These are phyloP conservation scores for Abrus precatorius DNA, from an alignment of 306 rosid genomes.

Conservation along the genomic window DNA sequence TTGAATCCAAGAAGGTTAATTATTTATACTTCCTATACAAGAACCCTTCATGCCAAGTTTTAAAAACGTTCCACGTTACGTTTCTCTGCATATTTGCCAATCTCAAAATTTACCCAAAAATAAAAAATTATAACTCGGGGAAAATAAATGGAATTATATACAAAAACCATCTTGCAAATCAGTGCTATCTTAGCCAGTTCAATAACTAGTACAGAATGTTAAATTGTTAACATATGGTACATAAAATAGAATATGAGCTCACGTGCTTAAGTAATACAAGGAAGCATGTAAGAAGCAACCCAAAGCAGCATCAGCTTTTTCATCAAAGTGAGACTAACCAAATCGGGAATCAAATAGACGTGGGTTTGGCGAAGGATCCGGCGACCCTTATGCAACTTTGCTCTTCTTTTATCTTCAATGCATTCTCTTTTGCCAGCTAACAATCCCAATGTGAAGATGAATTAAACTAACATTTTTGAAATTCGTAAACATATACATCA, in stretches of 20 bases:
- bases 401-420: slow-evolving; percentile 19
- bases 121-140: background rate
- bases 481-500: background rate
- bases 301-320: slow-evolving; percentile 39
- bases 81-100: background rate
- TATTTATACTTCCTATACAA: background rate
- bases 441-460: slow-evolving; percentile 56
- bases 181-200: slow-evolving; percentile 37
- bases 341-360: slow-evolving; percentile 71
- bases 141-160: slow-evolving; percentile 19
- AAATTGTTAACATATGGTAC: background rate
- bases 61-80: slow-evolving; percentile 11
- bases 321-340: slow-evolving; percentile 37
- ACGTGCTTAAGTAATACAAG: slow-evolving; percentile 55
- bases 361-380: slow-evolving; percentile 79
- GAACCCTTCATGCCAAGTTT: background rate
- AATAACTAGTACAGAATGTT: slow-evolving; percentile 52
- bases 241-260: slow-evolving; percentile 44
- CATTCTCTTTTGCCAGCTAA: slow-evolving; percentile 71
- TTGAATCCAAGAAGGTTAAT: background rate
- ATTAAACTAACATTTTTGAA: slow-evolving; percentile 26
- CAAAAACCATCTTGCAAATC: slow-evolving; percentile 8
- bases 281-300: slow-evolving; percentile 62
- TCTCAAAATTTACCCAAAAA: background rate
- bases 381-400: slow-evolving; percentile 66